Evolutionary conservation across 495 filamentous ascomycete genomes (phyloP).

Genomic region (Hypoxylon subgilvum): DNA sequence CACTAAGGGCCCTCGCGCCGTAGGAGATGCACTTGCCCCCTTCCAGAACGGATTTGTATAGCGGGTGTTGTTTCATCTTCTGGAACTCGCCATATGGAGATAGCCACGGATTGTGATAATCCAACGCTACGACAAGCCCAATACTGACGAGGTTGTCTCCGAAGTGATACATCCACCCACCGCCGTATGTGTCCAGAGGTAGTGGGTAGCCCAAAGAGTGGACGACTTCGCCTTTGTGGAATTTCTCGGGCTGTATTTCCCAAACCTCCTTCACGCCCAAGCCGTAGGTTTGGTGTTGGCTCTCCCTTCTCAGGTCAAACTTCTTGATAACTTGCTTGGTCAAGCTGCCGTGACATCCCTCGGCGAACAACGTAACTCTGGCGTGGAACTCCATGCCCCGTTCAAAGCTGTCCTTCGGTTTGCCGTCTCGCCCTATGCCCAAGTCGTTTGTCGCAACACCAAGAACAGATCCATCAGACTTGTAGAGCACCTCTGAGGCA

Average conservation of each 20-base stretch:
- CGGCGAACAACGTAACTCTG: conserved; percentile 87
- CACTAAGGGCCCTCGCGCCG: conserved; percentile 88
- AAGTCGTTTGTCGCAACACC: conserved; percentile 97
- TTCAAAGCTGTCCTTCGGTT: conserved; percentile 90
- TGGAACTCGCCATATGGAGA: conserved; percentile 97
- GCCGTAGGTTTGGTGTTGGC: conserved; percentile 92
- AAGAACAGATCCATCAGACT: conserved; percentile 81
- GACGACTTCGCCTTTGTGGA: conserved; percentile 79
- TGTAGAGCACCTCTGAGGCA: conserved; percentile 89
- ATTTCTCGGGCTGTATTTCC: conserved; percentile 94
- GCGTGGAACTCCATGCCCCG: conserved; percentile 99
- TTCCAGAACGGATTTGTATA: conserved; percentile 80
- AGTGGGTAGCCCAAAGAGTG: conserved; percentile 96
- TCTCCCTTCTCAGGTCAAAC: conserved; percentile 86
- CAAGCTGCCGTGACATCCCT: conserved; percentile 95
- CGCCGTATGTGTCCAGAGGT: conserved; percentile 88
- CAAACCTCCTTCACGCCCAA: conserved; percentile 96
- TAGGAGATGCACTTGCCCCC: conserved; percentile 98
- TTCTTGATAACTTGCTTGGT: conserved; percentile 96
- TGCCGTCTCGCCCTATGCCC: conserved; percentile 78
- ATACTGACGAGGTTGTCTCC: conserved; percentile 95
- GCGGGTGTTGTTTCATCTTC: conserved; percentile 96
- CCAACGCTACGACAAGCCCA: conserved; percentile 90
- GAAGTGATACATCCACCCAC: conserved; percentile 98
- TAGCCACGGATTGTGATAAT: conserved; percentile 96